These are phyloP conservation scores for Dendrobium officinale DNA, from an alignment of 106 monocot genomes.

Conservation along the genomic window DNA sequence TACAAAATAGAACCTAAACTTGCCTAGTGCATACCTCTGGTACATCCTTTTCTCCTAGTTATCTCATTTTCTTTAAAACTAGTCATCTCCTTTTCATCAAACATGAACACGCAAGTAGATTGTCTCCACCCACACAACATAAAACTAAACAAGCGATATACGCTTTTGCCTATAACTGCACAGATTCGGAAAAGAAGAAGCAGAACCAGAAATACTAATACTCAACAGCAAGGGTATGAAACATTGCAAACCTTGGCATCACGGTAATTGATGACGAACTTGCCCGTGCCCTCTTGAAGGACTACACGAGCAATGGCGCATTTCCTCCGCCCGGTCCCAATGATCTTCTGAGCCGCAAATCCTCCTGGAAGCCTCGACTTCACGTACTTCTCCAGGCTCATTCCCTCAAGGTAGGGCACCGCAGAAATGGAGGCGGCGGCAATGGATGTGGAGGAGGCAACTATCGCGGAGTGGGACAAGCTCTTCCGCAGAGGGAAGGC, in stretches of 20 bases:
- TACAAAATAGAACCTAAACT: not conserved
- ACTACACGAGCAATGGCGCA: constrained; percentile 90
- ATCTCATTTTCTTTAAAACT: not conserved
- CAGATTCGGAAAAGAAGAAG: too few relatives aligned
- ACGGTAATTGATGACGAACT: constrained; percentile 82
- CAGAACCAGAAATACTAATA: not conserved
- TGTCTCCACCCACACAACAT: too few relatives aligned
- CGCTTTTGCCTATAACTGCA: too few relatives aligned
- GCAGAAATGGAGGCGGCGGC: constrained; percentile 8
- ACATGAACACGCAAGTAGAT: not conserved
- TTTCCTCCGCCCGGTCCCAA: constrained; percentile 87
- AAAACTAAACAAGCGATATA: too few relatives aligned
- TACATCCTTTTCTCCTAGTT: not conserved
- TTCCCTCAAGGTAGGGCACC: constrained; percentile 24
- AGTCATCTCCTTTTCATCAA: not conserved
- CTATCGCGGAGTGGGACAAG: constrained; percentile 8
- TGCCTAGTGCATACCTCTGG: not conserved
- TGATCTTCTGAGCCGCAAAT: constrained; percentile 79
- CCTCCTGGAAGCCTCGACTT: constrained; percentile 88
- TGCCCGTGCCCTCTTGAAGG: constrained; percentile 83
- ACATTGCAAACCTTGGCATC: constrained; percentile 63
- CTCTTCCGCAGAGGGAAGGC: not conserved
- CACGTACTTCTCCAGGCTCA: constrained; percentile 76
- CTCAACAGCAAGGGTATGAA: not conserved
- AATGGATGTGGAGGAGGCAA: constrained; percentile 14